These are phyloP conservation scores for Tylopilus sp. DNA, from an alignment of 768 basidiomycete species.

Conservation along the genomic window DNA sequence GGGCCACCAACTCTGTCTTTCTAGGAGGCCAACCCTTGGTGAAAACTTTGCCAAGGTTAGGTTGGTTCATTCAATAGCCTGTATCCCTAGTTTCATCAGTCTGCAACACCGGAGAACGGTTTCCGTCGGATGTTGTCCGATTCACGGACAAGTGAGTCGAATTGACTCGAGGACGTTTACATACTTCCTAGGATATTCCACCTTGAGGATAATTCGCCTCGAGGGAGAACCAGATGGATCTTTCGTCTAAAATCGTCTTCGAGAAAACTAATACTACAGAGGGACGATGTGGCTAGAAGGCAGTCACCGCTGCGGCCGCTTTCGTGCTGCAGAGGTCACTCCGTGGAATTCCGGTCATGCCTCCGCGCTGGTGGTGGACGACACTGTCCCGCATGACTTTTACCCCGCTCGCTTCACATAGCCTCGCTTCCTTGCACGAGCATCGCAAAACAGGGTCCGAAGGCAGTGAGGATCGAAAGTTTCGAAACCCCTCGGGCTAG, in stretches of 20 bases:
- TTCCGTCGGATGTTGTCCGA: constrained; percentile 12
- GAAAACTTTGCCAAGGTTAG: not conserved
- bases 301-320: not conserved
- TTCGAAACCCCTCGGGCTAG: constrained; percentile 10
- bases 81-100: constrained; percentile 8
- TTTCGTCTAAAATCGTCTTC: too few species aligned
- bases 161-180: constrained; percentile 1
- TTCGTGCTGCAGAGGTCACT: constrained; percentile 2
- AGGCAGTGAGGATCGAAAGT: constrained; percentile 18
- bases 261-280: too few species aligned
- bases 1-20: constrained; percentile 7
- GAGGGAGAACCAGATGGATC: too few species aligned
- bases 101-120: constrained; percentile 2
- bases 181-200: not conserved
- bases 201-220: not conserved
- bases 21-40: constrained; percentile 9
- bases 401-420: constrained; percentile 14
- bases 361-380: constrained; percentile 11
- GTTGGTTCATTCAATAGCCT: constrained; percentile 2
- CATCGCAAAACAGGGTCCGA: constrained; percentile 20
- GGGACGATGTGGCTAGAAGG: not conserved
- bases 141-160: constrained; percentile 2
- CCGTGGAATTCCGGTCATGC: constrained; percentile 25
- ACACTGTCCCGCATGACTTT: constrained; percentile 9
- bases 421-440: constrained; percentile 18